Evolutionary conservation across 306 rosid species (phyloP), one percentile per base, ranked within the genome.

Genomic region (Rosa rugosa): DNA sequence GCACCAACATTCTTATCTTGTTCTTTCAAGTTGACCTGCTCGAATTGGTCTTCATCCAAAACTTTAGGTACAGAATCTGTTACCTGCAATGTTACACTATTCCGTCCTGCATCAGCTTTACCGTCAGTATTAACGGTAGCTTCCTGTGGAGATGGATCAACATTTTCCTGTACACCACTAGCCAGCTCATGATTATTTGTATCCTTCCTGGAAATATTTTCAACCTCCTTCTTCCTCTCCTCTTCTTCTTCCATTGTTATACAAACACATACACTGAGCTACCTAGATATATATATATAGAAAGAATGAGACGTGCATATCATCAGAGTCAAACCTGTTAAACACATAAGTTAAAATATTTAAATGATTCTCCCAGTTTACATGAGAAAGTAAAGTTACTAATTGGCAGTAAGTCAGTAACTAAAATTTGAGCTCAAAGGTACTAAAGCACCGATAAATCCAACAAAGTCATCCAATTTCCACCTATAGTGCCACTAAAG

Each of bases 171-270:
- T 84, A 78, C 81, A 70, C 73, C 80, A 45, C 87, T 74, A 69
- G 67, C 79, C 62, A 84, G 83, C 80, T 76, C 86, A 44, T 54
- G 77, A 71, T 31, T 73, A 18, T 82, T 83, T 47, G 81, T 84
- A 80, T 77, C 83, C 70, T 83, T 80, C 79, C 68, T 79, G 50
- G 88, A 86, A 70, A 65, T 68, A 81, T 73, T 85, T 79, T 36
- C 79, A 41, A 68, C 73, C 65, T 83, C 90, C 81, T 83, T 87
- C 23, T 81, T 76, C 69, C 78, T 41, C 72, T 93, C 87, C 64
- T 90, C 98, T 75, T 91, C 96, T 86, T 91, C 97, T 73, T 91
- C 97, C 96, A 91, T 91, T 59, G 31, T 87, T 57, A 78, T 70
- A 71, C 23, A 75, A 71, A 78, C 70, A 76, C 14, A 25, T 25